phyloP scores from a whole-genome alignment of 1,284 basidiomycete genomes.

The Sporisorium scitamineum region DNA sequence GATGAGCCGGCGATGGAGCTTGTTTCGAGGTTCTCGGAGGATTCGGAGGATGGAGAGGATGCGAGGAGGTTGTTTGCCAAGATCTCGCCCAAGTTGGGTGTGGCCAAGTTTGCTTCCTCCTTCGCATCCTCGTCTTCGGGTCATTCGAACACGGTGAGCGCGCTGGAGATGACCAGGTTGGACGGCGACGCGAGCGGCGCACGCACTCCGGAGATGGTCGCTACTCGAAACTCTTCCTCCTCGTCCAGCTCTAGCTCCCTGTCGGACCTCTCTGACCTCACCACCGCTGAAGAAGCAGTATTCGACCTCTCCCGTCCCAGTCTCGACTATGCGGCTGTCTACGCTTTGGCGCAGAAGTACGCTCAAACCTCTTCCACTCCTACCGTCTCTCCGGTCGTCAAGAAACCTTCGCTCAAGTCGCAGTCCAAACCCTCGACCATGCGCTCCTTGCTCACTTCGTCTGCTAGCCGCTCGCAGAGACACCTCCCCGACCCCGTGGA shows the following conservation, averaged over 20 bases:
- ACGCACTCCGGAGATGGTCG: constrained; percentile 24
- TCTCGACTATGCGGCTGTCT: constrained; percentile 11
- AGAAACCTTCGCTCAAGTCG: neutral
- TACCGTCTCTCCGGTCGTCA: neutral
- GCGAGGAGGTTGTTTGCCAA: constrained; percentile 1
- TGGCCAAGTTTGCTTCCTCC: neutral
- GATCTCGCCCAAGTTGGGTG: constrained; percentile 9
- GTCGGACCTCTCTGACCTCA: constrained; percentile 23
- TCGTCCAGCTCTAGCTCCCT: constrained; percentile 21
- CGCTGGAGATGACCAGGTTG: neutral
- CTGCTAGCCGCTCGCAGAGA: neutral
- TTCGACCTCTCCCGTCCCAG: constrained; percentile 28
- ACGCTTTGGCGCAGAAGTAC: constrained; percentile 17
- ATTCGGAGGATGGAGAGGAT: constrained; percentile 26
- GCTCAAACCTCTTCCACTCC: neutral
- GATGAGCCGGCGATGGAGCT: constrained; percentile 6
- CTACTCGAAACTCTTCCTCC: constrained; percentile 7
- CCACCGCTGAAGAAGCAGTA: constrained; percentile 12
- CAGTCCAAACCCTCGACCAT: too few relatives aligned
- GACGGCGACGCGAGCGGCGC: neutral
- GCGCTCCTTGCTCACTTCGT: too few relatives aligned
- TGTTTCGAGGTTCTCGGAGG: constrained; percentile 22
- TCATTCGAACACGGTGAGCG: neutral
- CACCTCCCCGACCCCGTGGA: constrained; percentile 9
- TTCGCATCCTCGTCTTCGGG: constrained; percentile 1